A percentile compares a stretch with the other conserved stretches of the same genome.
Conservation (phyloP, 129 eudicot species). For the Chrysanthemum makinoi region DNA sequence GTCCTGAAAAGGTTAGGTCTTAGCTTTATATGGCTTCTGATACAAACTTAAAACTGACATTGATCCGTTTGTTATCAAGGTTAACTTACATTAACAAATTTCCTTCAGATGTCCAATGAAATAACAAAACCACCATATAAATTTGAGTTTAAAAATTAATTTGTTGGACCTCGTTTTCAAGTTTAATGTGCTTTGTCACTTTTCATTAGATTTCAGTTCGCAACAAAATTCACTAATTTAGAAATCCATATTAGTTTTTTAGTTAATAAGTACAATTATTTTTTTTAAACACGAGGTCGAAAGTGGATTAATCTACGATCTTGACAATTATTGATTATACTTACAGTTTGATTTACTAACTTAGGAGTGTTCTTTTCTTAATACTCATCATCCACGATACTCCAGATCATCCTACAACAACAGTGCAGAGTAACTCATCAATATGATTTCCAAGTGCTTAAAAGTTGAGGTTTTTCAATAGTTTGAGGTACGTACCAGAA, state of each 20-base stretch:
- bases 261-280: not conserved
- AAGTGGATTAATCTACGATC: too few relatives aligned
- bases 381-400: constrained; percentile 49
- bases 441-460: constrained; percentile 6
- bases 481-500: constrained; percentile 48
- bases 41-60: not conserved
- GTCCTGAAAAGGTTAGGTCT: constrained; percentile 15
- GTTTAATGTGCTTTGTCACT: not conserved
- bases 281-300: not conserved
- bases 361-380: constrained; percentile 20
- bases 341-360: constrained; percentile 21
- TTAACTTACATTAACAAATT: too few relatives aligned
- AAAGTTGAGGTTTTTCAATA: not conserved
- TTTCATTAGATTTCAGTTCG: too few relatives aligned
- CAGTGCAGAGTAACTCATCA: not conserved
- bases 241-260: not conserved
- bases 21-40: not conserved
- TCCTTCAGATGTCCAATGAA: too few relatives aligned
- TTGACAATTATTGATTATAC: constrained; percentile 6
- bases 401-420: constrained; percentile 69
- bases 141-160: too few relatives aligned
- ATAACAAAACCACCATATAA: too few relatives aligned
- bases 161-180: not conserved
- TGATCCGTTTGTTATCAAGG: not conserved
- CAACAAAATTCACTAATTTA: not conserved